phyloP scores from a whole-genome alignment of 108 stramenopile species.

The Nitzschia sp. region DNA sequence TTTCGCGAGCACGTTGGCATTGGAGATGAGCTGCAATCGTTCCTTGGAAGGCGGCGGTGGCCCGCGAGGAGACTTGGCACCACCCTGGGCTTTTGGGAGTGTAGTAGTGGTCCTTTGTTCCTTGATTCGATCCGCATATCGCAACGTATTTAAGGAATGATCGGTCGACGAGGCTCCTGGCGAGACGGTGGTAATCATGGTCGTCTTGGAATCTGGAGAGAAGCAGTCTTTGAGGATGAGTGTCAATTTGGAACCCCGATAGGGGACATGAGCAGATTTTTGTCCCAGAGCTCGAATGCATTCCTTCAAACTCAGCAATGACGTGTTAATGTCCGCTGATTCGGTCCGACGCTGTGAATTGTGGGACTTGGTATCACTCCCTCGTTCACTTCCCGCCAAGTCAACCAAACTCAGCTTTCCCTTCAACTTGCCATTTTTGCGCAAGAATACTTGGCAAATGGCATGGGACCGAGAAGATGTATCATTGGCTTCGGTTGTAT shows the following conservation, averaged over 20 bases:
- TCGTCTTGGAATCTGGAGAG: conserved; percentile 85
- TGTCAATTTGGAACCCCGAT: conserved; percentile 97
- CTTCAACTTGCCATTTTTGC: conserved; percentile 62
- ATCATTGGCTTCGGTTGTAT: conserved; percentile 94
- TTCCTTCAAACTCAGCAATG: conserved; percentile 94
- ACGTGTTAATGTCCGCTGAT: conserved; percentile 97
- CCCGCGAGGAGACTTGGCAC: background rate
- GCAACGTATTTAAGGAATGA: conserved; percentile 97
- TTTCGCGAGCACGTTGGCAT: conserved; percentile 1
- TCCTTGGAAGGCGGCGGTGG: conserved; percentile 6
- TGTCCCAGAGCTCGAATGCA: conserved; percentile 95
- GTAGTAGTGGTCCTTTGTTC: conserved; percentile 66
- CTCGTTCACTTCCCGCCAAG: conserved; percentile 96
- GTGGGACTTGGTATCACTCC: conserved; percentile 93
- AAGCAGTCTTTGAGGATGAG: conserved; percentile 98
- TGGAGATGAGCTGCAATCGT: conserved; percentile 24
- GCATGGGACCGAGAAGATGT: conserved; percentile 93
- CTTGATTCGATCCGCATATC: conserved; percentile 96
- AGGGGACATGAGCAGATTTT: conserved; percentile 90
- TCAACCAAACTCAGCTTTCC: conserved; percentile 96
- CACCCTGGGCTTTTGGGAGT: background rate
- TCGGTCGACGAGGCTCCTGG: conserved; percentile 93
- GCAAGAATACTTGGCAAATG: conserved; percentile 94
- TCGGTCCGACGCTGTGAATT: conserved; percentile 93
- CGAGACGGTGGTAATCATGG: conserved; percentile 97